A percentile compares a stretch with the other conserved stretches of the same genome.
phyloP scores from a whole-genome alignment of 2,329 filamentous ascomycete genomes.

The Ceratocystis colombiana region DNA sequence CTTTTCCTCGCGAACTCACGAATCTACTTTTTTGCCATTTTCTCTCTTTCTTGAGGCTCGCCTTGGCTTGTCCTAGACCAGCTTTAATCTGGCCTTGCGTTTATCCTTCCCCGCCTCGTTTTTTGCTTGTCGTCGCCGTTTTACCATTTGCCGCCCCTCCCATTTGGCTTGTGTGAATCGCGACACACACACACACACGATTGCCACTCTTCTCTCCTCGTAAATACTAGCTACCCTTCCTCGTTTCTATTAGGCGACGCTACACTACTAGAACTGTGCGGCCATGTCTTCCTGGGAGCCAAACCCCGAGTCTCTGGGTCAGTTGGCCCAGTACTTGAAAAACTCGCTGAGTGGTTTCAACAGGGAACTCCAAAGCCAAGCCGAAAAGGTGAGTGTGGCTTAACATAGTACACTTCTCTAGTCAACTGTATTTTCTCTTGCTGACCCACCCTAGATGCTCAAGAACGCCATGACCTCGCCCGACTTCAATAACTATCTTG shows the following conservation, averaged over 20 bases:
- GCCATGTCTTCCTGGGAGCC: conserved; percentile 83
- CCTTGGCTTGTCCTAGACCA: background rate
- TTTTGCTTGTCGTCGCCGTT: background rate
- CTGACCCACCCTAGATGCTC: conserved; percentile 63
- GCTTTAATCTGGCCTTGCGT: conserved; percentile 7
- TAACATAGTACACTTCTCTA: background rate
- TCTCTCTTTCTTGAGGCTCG: background rate
- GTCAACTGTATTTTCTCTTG: background rate
- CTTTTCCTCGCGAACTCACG: background rate
- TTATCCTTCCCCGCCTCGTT: conserved; percentile 13
- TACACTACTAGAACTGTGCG: conserved; percentile 16
- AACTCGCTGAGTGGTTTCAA: conserved; percentile 85
- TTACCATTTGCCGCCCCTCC: background rate
- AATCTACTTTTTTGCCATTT: background rate
- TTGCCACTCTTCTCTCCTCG: background rate
- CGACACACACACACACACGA: background rate
- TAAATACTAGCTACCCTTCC: background rate
- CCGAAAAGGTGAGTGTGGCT: conserved; percentile 60
- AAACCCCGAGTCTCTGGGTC: conserved; percentile 71
- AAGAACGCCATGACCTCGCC: conserved; percentile 76
- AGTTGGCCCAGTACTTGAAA: conserved; percentile 79
- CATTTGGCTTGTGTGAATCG: background rate
- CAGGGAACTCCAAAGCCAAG: conserved; percentile 71
- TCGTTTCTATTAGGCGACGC: too few relatives aligned
- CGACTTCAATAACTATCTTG: conserved; percentile 95